A percentile compares a stretch with the other conserved stretches of the same genome.
These are phyloP conservation scores for Priceomyces fermenticarens DNA, from an alignment of 805 yeast genomes.

Conservation along the genomic window DNA sequence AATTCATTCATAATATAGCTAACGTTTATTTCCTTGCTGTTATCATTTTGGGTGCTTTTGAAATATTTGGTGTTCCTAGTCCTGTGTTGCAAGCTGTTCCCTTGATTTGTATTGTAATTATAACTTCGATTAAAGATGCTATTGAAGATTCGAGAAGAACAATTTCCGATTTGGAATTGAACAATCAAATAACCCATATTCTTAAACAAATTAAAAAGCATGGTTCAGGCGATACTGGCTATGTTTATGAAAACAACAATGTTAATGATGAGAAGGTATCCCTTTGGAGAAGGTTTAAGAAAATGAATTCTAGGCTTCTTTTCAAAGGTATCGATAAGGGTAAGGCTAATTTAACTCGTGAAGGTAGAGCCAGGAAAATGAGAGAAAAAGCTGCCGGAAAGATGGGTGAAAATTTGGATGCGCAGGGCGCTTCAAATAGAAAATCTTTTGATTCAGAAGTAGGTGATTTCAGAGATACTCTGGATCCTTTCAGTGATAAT, in stretches of 20 bases:
- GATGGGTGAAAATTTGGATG: not conserved
- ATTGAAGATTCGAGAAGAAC: constrained; percentile 79
- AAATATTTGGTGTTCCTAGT: constrained; percentile 75
- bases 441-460: constrained; percentile 34
- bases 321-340: constrained; percentile 23
- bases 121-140: constrained; percentile 79
- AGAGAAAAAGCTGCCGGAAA: constrained; percentile 12
- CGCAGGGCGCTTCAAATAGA: constrained; percentile 8
- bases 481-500: constrained; percentile 4
- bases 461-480: not conserved
- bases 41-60: constrained; percentile 75
- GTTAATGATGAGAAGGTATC: constrained; percentile 62
- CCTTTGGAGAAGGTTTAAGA: constrained; percentile 68
- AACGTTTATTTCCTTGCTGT: constrained; percentile 80
- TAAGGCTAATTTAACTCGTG: constrained; percentile 29
- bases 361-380: constrained; percentile 32
- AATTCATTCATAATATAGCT: constrained; percentile 80
- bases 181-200: constrained; percentile 70
- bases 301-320: constrained; percentile 35
- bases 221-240: constrained; percentile 14
- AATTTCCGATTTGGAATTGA: constrained; percentile 66
- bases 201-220: constrained; percentile 30
- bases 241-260: constrained; percentile 48
- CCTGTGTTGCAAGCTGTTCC: constrained; percentile 78
- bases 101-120: constrained; percentile 67